Evolutionary conservation across 139 green algal species (phyloP), one percentile per base, ranked within the genome.

Genomic region (Mesotaenium endlicherianum): DNA sequence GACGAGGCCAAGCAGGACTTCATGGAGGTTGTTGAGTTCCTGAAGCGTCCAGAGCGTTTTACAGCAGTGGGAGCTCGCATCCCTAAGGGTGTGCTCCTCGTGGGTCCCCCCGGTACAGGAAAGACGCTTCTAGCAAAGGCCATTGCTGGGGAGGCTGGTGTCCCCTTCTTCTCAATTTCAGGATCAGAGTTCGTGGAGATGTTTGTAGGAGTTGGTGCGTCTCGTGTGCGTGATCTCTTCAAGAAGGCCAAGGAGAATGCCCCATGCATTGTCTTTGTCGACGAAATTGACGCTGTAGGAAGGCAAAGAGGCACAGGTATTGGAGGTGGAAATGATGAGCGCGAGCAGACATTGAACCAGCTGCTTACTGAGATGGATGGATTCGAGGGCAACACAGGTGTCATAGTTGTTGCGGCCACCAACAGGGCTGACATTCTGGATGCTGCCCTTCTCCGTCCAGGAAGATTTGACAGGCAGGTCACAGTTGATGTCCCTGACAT

Each of bases 1-100:
- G 94, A 99, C 44, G 97, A 99, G 92, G 97, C 97, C n/a, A 99
- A 99, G 92, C 89, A 96, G 83, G 97, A 99, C 89, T 99, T 99
- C 91, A 95, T 97, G 95, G 97, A 99, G 92, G 95, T 99, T 36
- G 96, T 99, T 2, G 97, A 99, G 88, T 99, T 99, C 91, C 90
- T 99, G 87, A 99, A 99, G 93, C 93, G 95, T 77, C 97, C 97
- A 2, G 97, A 99, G 92, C 94, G 96, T 74, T 99, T 99, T 92
- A 99, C 97, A 16, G 92, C 94, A 0, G 94, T 99, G 85, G 97
- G 97, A 40, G 97, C 97, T 38, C 94, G 95, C 81, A 99, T 99
- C 85, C 97, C 97, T 89, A 99, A 99, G 93, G 96, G 95, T 34
- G 92, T 97, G 49, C 93, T 98, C 75, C 93, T 98, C 55, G 95